Evolutionary conservation across 768 basidiomycete species (phyloP).

Genomic region (Bullera alba): DNA sequence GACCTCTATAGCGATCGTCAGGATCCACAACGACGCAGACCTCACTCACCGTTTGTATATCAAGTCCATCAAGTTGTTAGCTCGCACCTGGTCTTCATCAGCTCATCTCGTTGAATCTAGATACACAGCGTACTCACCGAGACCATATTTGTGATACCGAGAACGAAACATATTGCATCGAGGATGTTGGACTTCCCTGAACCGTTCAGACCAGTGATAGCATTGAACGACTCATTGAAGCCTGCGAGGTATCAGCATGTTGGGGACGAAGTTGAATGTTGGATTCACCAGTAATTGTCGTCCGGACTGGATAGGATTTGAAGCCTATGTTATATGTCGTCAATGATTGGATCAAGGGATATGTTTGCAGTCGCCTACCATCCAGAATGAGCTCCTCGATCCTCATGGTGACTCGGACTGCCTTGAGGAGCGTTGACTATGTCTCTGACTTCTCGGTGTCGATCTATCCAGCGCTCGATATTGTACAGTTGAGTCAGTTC

Average conservation of each 20-base stretch:
- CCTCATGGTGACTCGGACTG: conserved; percentile 54
- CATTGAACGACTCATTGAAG: conserved; percentile 98
- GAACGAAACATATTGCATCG: conserved; percentile 97
- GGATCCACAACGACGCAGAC: background rate
- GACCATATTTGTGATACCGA: conserved; percentile 96
- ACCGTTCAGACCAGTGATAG: conserved; percentile 72
- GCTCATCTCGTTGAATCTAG: background rate
- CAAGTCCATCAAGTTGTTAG: conserved; percentile 84
- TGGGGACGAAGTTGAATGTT: background rate
- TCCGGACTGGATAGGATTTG: conserved; percentile 95
- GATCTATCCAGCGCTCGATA: too few relatives aligned
- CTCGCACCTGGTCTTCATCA: conserved; percentile 39
- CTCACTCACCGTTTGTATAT: conserved; percentile 78
- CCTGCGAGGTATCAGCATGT: conserved; percentile 48
- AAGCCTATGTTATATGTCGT: conserved; percentile 57
- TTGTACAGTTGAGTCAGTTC: too few relatives aligned
- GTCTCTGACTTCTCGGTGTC: too few relatives aligned
- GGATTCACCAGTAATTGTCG: conserved; percentile 63
- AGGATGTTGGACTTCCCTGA: conserved; percentile 99
- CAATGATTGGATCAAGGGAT: background rate
- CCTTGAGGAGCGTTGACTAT: too few relatives aligned
- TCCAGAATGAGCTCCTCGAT: conserved; percentile 94
- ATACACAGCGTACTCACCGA: conserved; percentile 52
- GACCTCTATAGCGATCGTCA: conserved; percentile 52
- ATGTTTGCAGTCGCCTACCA: conserved; percentile 57